Evolutionary conservation across 2,329 filamentous ascomycete species (phyloP), one percentile per base, ranked within the genome.

Genomic region (Paraphaeosphaeria minitans): DNA sequence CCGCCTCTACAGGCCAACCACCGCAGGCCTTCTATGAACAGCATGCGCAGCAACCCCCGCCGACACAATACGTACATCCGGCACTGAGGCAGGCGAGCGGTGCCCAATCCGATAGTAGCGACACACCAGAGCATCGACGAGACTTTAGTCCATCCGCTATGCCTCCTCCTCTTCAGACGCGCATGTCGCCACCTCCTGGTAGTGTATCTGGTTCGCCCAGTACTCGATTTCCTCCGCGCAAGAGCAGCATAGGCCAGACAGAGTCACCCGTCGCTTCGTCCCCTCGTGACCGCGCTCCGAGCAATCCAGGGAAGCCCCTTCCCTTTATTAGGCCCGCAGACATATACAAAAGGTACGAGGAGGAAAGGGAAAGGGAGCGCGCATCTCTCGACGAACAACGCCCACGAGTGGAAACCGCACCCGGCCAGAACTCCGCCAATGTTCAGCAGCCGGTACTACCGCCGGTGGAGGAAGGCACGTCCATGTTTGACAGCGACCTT

Each of bases 291-390:
- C 69, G 67, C 31, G 63, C 73, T 2, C 65, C 67, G 48, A 69
- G 64, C 58, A 77, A 76, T 27, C 65, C 82, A 39, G 72, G 78
- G 51, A 88, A 87, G 65, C 73, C 85, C 0, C 76, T 85, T 21
- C 84, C 87, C 0, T 88, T 94, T 64, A 82, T 92, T 56, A 83
- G 90, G 39, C 90, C 92, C 1, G 85, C 89, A 13, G 91, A 96
- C 65, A 89, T 93, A 43, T 93, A 94, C 73, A 89, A 85, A 69
- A 86, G 89, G 6, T 82, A 89, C 73, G 85, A 85, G 53, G 88
- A 91, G 64, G 89, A 91, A 63, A 83, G 82, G 54, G 81, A 85
- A 61, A 83, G 79, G 64, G 82, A 85, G 64, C 78, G 83, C 39
- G 81, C 81, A 56, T 86, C 85, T 1, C 75, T 85, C 57, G 87